These are phyloP conservation scores for Curvularia lunata DNA, from an alignment of 2,329 filamentous ascomycete species.

Conservation along the genomic window DNA sequence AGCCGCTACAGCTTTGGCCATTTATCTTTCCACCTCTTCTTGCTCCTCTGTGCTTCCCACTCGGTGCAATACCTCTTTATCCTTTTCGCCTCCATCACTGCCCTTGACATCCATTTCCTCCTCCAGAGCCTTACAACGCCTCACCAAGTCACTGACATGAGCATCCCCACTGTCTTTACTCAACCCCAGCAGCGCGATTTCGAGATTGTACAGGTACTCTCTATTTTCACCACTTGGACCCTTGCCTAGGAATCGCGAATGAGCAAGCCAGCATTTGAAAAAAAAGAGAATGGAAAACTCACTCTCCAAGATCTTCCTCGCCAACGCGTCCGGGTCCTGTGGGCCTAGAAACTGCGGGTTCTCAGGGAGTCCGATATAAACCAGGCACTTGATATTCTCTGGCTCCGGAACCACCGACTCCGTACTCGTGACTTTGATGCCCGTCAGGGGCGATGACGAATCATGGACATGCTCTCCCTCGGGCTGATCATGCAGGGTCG, in stretches of 20 bases:
- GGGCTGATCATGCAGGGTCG: conserved; percentile 1
- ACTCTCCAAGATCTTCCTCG: conserved; percentile 79
- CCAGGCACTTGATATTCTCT: conserved; percentile 60
- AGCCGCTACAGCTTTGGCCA: background rate
- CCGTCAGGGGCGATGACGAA: conserved; percentile 29
- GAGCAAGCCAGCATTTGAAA: background rate
- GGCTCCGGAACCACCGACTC: conserved; percentile 1
- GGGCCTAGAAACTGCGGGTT: conserved; percentile 92
- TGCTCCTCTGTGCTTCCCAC: conserved; percentile 62
- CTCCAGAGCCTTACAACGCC: conserved; percentile 71
- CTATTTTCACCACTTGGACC: conserved; percentile 89
- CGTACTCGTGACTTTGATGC: conserved; percentile 44
- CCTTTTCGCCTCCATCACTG: conserved; percentile 32
- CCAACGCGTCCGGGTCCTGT: conserved; percentile 78
- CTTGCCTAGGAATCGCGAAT: conserved; percentile 6
- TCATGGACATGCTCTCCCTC: background rate
- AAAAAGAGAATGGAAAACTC: conserved; percentile 26
- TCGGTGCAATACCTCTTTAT: conserved; percentile 46
- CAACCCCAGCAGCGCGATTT: conserved; percentile 74
- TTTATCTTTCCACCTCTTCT: conserved; percentile 63
- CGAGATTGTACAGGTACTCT: conserved; percentile 85
- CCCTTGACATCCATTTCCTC: conserved; percentile 26
- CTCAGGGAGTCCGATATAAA: conserved; percentile 92
- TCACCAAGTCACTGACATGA: conserved; percentile 83
- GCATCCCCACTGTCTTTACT: conserved; percentile 78